Conservation (phyloP, 345 rosid genomes). For the Eucalyptus marginata region DNA sequence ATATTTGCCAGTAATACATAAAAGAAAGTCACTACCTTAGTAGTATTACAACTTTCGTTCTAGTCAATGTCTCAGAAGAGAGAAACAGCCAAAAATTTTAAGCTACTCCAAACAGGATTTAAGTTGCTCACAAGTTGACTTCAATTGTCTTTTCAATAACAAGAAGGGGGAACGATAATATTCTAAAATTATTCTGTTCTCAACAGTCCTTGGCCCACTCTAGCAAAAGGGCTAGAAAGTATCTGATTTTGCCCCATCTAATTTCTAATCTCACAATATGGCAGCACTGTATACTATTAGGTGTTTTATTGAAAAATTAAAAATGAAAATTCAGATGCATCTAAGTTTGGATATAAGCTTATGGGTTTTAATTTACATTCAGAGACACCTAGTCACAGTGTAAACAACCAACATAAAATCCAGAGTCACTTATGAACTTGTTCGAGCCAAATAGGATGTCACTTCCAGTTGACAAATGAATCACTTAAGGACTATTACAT, state of each 20-base stretch:
- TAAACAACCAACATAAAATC: not conserved
- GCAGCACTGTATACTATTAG: not conserved
- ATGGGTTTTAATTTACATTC: not conserved
- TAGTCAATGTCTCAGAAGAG: not conserved
- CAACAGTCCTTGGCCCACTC: not conserved
- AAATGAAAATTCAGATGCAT: not conserved
- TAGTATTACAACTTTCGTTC: not conserved
- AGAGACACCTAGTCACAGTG: not conserved
- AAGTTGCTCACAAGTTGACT: not conserved
- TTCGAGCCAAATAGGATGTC: not conserved
- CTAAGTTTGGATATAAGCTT: not conserved
- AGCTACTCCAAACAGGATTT: not conserved
- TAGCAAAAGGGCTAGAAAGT: not conserved
- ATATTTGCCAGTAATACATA: not conserved
- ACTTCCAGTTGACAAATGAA: not conserved
- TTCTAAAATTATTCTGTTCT: not conserved
- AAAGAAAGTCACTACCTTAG: not conserved
- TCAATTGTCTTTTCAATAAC: not conserved
- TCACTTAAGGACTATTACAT: not conserved
- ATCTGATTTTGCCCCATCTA: not conserved
- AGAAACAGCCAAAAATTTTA: not conserved
- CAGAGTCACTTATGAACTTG: not conserved
- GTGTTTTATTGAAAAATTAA: not conserved
- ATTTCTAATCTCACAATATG: not conserved
- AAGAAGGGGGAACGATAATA: not conserved